phyloP scores from a whole-genome alignment of 495 filamentous ascomycete genomes.

The Aeminium ludgeri region DNA sequence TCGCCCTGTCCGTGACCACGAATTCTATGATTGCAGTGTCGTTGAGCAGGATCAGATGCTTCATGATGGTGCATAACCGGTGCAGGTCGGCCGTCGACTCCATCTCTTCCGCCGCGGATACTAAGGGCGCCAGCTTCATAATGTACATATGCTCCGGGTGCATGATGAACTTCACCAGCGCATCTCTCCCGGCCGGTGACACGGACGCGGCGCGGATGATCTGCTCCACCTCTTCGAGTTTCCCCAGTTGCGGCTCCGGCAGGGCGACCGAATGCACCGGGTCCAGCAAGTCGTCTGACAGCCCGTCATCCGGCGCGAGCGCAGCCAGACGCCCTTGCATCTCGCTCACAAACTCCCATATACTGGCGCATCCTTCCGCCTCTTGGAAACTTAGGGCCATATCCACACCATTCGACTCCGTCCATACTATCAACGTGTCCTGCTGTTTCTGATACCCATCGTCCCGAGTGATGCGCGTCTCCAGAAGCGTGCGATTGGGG shows the following conservation, averaged over 20 bases:
- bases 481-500: slow-evolving; percentile 61
- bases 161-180: slow-evolving; percentile 76
- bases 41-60: slow-evolving; percentile 82
- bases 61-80: slow-evolving; percentile 93
- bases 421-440: slow-evolving; percentile 98
- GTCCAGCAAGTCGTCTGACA: slow-evolving; percentile 77
- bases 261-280: slow-evolving; percentile 50
- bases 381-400: slow-evolving; percentile 99
- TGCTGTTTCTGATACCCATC: slow-evolving; percentile 98
- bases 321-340: slow-evolving; percentile 54
- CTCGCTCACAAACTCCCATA: slow-evolving; percentile 87
- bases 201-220: slow-evolving; percentile 59
- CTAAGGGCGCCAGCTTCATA: slow-evolving; percentile 64
- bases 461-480: slow-evolving; percentile 81
- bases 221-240: slow-evolving; percentile 66
- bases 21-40: slow-evolving; percentile 87
- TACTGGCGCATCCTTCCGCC: slow-evolving; percentile 78
- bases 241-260: slow-evolving; percentile 59
- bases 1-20: slow-evolving; percentile 73
- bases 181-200: slow-evolving; percentile 62
- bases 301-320: slow-evolving; percentile 61
- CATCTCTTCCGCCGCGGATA: slow-evolving; percentile 74
- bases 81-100: slow-evolving; percentile 77
- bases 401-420: slow-evolving; percentile 68
- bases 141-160: slow-evolving; percentile 60